Conservation (phyloP, 1,139 yeast species). For the Petasospora fabianii region DNA sequence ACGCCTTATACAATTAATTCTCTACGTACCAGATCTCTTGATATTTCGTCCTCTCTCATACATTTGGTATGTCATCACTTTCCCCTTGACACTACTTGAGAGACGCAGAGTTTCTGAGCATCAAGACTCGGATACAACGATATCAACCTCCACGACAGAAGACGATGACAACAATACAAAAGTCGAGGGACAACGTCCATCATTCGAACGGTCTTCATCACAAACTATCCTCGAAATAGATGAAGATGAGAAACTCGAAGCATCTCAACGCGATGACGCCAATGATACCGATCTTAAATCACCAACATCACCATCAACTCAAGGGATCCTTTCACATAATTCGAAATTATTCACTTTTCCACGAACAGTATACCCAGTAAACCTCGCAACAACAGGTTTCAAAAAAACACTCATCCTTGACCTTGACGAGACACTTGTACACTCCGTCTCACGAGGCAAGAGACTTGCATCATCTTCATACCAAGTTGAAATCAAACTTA, state of each 20-base stretch:
- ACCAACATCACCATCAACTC: constrained; percentile 39
- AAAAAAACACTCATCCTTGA: constrained; percentile 79
- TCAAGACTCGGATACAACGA: constrained; percentile 4
- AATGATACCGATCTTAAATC: constrained; percentile 41
- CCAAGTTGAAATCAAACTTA: constrained; percentile 81
- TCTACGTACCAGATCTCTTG: constrained; percentile 42
- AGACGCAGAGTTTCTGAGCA: constrained; percentile 17
- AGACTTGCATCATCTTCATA: constrained; percentile 51
- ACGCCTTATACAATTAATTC: constrained; percentile 24
- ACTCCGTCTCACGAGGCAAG: constrained; percentile 72
- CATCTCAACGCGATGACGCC: constrained; percentile 31
- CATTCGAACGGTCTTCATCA: constrained; percentile 12
- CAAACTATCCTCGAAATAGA: constrained; percentile 23
- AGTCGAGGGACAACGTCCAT: constrained; percentile 1
- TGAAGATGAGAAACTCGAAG: constrained; percentile 24
- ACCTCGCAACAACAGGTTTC: constrained; percentile 37
- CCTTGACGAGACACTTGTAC: constrained; percentile 90
- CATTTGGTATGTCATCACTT: constrained; percentile 42
- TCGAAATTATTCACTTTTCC: constrained; percentile 24
- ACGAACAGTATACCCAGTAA: constrained; percentile 42
- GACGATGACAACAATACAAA: neutral
- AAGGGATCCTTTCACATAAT: constrained; percentile 13
- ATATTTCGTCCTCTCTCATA: constrained; percentile 43
- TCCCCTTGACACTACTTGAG: constrained; percentile 45
- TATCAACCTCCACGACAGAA: constrained; percentile 19